Evolutionary conservation across 164 flowering plant genomes (phyloP), one percentile per base, ranked within the genome.

Genomic region (Macadamia tetraphylla): DNA sequence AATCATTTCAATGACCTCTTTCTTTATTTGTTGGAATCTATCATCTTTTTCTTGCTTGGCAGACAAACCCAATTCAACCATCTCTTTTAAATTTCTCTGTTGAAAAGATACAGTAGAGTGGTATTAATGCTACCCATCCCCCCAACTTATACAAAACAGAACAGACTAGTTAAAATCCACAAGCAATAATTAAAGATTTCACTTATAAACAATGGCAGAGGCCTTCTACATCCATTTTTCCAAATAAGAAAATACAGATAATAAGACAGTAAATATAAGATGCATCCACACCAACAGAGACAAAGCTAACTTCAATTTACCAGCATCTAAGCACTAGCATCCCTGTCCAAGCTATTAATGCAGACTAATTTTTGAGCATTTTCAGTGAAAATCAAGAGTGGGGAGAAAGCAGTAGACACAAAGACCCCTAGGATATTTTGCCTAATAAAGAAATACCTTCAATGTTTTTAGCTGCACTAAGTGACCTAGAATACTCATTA

Each of bases 401-500:
- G 13, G 51, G 13, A 8, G 51, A 46, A 46, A 8, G 51, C 51
- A 46, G 13, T 46, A 1, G 51, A 46, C 51, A 46, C 9, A 9
- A 43, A 6, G 9, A 43, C 1, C 51, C 51, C 3, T 46, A 46
- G 9, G 51, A 8, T 46, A 9, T 3, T 11, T 46, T 65, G 17
- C 14, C 51, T 44, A 35, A 0, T 29, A 30, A 46, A 6, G 1
- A 48, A 48, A 30, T 66, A 79, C 99, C 98, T 95, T 90, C 69
- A 95, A 81, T 61, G 98, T 86, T 75, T 90, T 86, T 12, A 92
- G 87, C 76, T 95, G 96, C 74, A 92, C 85, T 70, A 85, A 69
- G 75, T 92, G 97, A 40, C 99, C 98, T 48, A 95, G 80, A 76
- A 90, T 89, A 67, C 92, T 80, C 94, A 88, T 92, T 46, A 95